A percentile compares a stretch with the other conserved stretches of the same genome.
Evolutionary conservation across 345 rosid species (phyloP).

Genomic region (Fremontodendron californicum): DNA sequence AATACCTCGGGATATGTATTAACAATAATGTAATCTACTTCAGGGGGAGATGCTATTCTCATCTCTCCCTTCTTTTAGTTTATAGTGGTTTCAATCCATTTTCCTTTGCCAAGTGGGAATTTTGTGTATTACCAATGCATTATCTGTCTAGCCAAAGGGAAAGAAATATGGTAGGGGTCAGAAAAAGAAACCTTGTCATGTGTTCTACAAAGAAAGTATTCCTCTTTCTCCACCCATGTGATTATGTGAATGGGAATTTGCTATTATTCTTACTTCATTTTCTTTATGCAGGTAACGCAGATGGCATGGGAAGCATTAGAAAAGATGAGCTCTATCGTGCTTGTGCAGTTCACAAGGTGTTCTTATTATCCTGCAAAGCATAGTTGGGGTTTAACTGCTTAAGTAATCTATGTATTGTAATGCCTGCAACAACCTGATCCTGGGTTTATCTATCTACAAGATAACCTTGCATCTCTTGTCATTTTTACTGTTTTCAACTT

Average conservation of each 20-base stretch:
- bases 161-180: neutral
- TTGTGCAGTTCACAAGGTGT: slow-evolving; percentile 68
- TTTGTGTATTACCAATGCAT: neutral
- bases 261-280: slow-evolving; percentile 2
- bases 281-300: slow-evolving; percentile 54
- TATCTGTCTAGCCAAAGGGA: neutral
- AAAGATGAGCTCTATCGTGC: slow-evolving; percentile 61
- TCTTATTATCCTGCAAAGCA: neutral
- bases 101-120: neutral
- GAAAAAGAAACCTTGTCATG: neutral
- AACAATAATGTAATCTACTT: neutral
- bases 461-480: neutral
- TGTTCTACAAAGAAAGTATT: neutral
- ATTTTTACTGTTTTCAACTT: neutral
- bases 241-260: neutral
- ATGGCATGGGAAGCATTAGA: slow-evolving; percentile 72
- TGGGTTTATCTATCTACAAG: neutral
- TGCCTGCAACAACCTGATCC: neutral
- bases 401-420: neutral
- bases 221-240: neutral
- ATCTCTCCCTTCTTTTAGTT: neutral
- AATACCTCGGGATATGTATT: neutral
- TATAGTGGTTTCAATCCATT: slow-evolving; percentile 2
- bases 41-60: neutral
- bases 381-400: neutral